Evolutionary conservation across 805 yeast genomes (phyloP), one percentile per base, ranked within the genome.

Genomic region (Dipodascus albidus): DNA sequence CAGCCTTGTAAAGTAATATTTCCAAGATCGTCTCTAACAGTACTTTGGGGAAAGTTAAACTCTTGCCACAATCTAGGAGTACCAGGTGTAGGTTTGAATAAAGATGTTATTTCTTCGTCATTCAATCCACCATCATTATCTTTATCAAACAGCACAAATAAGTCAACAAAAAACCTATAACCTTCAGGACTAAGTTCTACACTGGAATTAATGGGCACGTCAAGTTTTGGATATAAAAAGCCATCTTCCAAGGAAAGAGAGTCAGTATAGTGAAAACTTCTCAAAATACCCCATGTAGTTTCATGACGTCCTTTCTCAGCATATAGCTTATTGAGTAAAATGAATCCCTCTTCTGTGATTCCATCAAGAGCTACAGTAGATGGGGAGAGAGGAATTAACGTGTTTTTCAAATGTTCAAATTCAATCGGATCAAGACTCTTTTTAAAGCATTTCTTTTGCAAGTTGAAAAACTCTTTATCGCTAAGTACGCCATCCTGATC

Each of bases 81-180:
- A 0, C 97, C 98, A 0, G 99, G 97, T 0, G 98, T 91, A 0
- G 96, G 95, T 50, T 78, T 77, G 64, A 93, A 91, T 50, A 93
- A 68, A 2, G 78, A 73, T 2, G 67, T 65, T 42, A 93, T 69
- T 62, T 93, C 99, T 2, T 64, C 66, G 24, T 85, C 85, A 62
- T 82, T 85, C 53, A 93, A 72, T 0, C 98, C 98, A 33, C 99
- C 99, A 65, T 93, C 99, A 62, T 93, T 93, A 65, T 93, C 99
- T 62, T 83, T 83, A 64, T 93, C 99, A 63, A 87, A 93, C 52
- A 86, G 74, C 8, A 91, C 67, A 62, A 93, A 93, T 48, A 93
- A 68, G 62, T 93, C 98, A 4, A 93, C 98, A 53, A 93, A 73
- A 64, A 93, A 93, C 57, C 93, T 72, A 67, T 91, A 91, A 0